These are phyloP conservation scores for Myxozyma neglecta DNA, from an alignment of 805 yeast genomes.

Conservation along the genomic window DNA sequence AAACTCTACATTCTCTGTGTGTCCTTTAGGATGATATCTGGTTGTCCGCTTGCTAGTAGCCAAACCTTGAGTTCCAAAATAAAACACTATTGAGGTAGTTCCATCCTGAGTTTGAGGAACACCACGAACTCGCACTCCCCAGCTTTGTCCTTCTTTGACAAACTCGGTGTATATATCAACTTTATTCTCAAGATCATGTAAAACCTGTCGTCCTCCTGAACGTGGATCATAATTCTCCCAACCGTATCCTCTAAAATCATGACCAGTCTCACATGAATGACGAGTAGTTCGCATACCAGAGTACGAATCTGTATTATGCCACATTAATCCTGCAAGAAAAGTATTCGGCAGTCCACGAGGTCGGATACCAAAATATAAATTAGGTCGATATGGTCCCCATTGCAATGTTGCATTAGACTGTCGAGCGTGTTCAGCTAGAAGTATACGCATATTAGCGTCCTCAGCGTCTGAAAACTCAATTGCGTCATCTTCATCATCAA, in stretches of 20 bases:
- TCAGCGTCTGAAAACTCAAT: not conserved
- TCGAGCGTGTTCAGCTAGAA: slow-evolving; percentile 37
- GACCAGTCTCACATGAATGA: slow-evolving; percentile 73
- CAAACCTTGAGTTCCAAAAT: slow-evolving; percentile 67
- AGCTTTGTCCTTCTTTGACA: slow-evolving; percentile 59
- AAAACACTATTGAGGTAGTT: slow-evolving; percentile 66
- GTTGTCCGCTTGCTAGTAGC: slow-evolving; percentile 34
- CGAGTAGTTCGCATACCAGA: slow-evolving; percentile 53
- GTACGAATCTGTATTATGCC: slow-evolving; percentile 71
- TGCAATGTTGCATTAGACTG: slow-evolving; percentile 54
- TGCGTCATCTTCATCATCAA: slow-evolving; percentile 7
- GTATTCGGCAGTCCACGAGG: slow-evolving; percentile 74
- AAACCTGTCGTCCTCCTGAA: slow-evolving; percentile 75
- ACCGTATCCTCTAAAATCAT: slow-evolving; percentile 69
- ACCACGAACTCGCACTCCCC: slow-evolving; percentile 78
- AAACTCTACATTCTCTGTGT: slow-evolving; percentile 44
- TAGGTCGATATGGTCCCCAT: slow-evolving; percentile 95
- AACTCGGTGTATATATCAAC: slow-evolving; percentile 68
- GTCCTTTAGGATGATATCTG: slow-evolving; percentile 19
- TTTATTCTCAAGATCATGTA: slow-evolving; percentile 65
- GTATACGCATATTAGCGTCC: not conserved
- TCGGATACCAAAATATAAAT: slow-evolving; percentile 79
- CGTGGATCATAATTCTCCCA: slow-evolving; percentile 91
- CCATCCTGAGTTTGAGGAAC: slow-evolving; percentile 52
- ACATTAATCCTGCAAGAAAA: slow-evolving; percentile 76